Evolutionary conservation across 2,329 filamentous ascomycete genomes (phyloP).

Genomic region (Cyclaneusma minus): DNA sequence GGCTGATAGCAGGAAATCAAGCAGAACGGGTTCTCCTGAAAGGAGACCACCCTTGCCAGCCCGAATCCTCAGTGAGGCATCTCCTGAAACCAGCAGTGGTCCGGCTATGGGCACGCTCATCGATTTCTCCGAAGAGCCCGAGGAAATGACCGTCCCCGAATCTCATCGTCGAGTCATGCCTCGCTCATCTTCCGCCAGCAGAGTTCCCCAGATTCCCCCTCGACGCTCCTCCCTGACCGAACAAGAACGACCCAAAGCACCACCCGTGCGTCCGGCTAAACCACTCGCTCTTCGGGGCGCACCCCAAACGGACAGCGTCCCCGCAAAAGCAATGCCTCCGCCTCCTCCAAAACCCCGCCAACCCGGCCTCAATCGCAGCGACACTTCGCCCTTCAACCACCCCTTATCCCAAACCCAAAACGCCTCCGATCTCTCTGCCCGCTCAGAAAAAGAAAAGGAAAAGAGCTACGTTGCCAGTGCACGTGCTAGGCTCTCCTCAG

Average conservation of each 20-base stretch:
- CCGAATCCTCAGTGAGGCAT: conserved; percentile 11
- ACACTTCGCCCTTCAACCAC: conserved; percentile 4
- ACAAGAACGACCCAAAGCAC: conserved; percentile 13
- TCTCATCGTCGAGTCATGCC: conserved; percentile 15
- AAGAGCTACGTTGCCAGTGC: conserved; percentile 15
- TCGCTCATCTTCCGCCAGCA: conserved; percentile 12
- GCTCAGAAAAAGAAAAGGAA: conserved; percentile 8
- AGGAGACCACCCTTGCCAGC: conserved; percentile 13
- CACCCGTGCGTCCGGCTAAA: conserved; percentile 42
- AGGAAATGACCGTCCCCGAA: conserved; percentile 21
- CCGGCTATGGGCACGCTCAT: conserved; percentile 39
- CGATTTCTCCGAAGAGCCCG: conserved; percentile 40
- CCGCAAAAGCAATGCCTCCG: conserved; percentile 20
- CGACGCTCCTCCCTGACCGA: conserved; percentile 7
- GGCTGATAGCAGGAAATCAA: conserved; percentile 8
- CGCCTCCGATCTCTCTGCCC: conserved; percentile 10
- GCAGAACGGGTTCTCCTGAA: conserved; percentile 7
- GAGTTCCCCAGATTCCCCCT: conserved; percentile 14
- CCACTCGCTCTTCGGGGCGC: conserved; percentile 35
- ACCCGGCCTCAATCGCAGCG: not conserved
- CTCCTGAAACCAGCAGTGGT: conserved; percentile 18
- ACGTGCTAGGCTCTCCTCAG: conserved; percentile 14
- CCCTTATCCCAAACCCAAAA: conserved; percentile 14
- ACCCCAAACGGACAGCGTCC: conserved; percentile 7
- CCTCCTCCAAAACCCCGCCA: conserved; percentile 15